A percentile compares a stretch with the other conserved stretches of the same genome.
phyloP scores from a whole-genome alignment of 805 yeast species.

The Wickerhamomyces xylosicus region DNA sequence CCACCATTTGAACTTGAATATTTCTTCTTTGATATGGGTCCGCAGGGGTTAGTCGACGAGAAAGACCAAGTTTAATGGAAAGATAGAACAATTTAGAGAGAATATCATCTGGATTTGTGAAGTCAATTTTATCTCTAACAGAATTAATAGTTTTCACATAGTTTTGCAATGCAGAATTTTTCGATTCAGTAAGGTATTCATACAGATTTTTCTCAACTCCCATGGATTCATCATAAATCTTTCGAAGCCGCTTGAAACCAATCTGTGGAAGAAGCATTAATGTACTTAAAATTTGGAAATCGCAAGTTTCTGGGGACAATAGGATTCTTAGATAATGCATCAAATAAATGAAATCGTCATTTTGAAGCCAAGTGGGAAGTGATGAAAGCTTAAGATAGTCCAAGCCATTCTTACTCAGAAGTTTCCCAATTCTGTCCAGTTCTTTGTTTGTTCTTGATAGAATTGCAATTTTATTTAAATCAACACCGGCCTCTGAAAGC shows the following conservation, averaged over 20 bases:
- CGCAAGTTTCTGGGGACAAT: conserved; percentile 18
- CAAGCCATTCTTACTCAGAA: conserved; percentile 31
- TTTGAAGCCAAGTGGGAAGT: conserved; percentile 40
- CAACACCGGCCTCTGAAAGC: conserved; percentile 32
- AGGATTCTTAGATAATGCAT: conserved; percentile 38
- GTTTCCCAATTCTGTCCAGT: conserved; percentile 27
- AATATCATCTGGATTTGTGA: conserved; percentile 7
- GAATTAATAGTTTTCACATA: conserved; percentile 18
- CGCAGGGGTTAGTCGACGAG: conserved; percentile 4
- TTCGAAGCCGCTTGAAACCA: conserved; percentile 17
- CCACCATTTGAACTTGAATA: conserved; percentile 20
- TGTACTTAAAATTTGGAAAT: conserved; percentile 20
- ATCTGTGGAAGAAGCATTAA: conserved; percentile 15
- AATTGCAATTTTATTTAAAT: conserved; percentile 40
- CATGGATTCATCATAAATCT: conserved; percentile 7
- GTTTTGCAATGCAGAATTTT: conserved; percentile 17
- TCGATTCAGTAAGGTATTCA: conserved; percentile 3
- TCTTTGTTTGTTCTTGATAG: conserved; percentile 43
- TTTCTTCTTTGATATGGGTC: conserved; percentile 18
- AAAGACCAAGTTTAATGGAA: conserved; percentile 10
- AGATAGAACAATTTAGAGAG: conserved; percentile 8
- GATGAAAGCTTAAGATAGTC: conserved; percentile 32
- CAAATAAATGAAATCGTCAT: conserved; percentile 24
- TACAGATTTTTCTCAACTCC: conserved; percentile 3
- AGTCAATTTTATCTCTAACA: conserved; percentile 9